phyloP scores from a whole-genome alignment of 1,284 basidiomycete genomes.

The Golubevia pallescens region DNA sequence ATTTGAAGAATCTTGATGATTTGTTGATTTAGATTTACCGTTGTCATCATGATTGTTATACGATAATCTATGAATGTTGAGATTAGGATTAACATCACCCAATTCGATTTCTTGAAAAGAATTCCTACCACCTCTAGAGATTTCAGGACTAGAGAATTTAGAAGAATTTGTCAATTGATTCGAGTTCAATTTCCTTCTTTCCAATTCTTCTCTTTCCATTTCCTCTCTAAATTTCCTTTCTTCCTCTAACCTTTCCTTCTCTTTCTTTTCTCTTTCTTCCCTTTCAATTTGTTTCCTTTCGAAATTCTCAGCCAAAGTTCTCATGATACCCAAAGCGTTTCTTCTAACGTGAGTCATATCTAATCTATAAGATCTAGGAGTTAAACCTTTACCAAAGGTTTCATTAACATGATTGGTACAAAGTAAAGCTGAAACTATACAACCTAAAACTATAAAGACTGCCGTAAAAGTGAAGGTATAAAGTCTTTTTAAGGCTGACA shows the following conservation, averaged over 20 bases:
- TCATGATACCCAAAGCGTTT: constrained; percentile 15
- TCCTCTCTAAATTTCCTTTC: not conserved
- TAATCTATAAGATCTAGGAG: constrained; percentile 14
- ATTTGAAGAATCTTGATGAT: too few species aligned
- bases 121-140: not conserved
- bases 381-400: constrained; percentile 18
- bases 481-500: constrained; percentile 5
- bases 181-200: constrained; percentile 1
- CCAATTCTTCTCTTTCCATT: constrained; percentile 4
- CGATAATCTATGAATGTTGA: too few species aligned
- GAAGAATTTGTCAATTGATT: not conserved
- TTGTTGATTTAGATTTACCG: too few species aligned
- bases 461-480: constrained; percentile 11
- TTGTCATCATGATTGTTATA: too few species aligned
- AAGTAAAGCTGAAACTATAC: constrained; percentile 9
- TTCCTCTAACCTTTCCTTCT: constrained; percentile 1
- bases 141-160: too few species aligned
- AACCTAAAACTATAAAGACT: constrained; percentile 14
- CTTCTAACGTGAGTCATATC: constrained; percentile 12
- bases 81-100: not conserved
- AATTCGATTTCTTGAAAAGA: constrained; percentile 3
- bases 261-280: not conserved
- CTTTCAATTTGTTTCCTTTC: too few species aligned
- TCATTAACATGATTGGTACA: constrained; percentile 19
- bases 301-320: constrained; percentile 2